A percentile compares a stretch with the other conserved stretches of the same genome.
Conservation (phyloP, 2,329 filamentous ascomycete species). For the Geosmithia flava region DNA sequence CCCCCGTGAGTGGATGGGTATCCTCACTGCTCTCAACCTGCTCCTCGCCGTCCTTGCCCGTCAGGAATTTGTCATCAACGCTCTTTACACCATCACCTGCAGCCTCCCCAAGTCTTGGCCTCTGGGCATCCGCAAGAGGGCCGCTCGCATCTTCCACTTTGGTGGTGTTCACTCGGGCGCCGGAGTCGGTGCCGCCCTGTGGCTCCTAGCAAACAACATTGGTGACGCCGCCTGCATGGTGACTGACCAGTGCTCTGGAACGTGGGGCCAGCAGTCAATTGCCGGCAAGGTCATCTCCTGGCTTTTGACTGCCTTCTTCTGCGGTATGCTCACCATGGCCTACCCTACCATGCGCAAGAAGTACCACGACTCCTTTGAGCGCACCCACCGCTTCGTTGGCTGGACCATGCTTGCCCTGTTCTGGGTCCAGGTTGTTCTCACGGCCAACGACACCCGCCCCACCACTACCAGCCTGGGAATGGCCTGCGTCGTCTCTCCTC, state of each 20-base stretch:
- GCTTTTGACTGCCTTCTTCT: slow-evolving; percentile 42
- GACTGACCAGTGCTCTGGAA: slow-evolving; percentile 10
- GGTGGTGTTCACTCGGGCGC: slow-evolving; percentile 30
- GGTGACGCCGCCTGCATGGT: slow-evolving; percentile 11
- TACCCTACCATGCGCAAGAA: slow-evolving; percentile 50
- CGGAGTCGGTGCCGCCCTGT: slow-evolving; percentile 25
- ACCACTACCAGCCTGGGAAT: slow-evolving; percentile 18
- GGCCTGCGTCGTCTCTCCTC: slow-evolving; percentile 23
- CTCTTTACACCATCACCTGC: slow-evolving; percentile 25
- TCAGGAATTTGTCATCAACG: slow-evolving; percentile 35
- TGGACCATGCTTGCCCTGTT: slow-evolving; percentile 56
- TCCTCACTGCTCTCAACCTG: slow-evolving; percentile 27
- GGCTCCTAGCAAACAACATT: slow-evolving; percentile 20
- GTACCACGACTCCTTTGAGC: slow-evolving; percentile 58
- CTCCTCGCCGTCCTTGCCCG: slow-evolving; percentile 29
- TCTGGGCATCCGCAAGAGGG: slow-evolving; percentile 24
- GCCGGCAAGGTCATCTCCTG: slow-evolving; percentile 38
- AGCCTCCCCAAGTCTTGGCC: slow-evolving; percentile 26
- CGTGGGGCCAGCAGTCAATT: slow-evolving; percentile 19
- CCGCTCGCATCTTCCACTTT: slow-evolving; percentile 29
- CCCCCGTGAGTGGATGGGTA: slow-evolving; percentile 21
- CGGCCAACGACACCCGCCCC: slow-evolving; percentile 28
- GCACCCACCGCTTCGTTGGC: slow-evolving; percentile 60
- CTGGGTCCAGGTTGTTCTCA: slow-evolving; percentile 48
- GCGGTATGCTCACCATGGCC: slow-evolving; percentile 48